Conservation (phyloP, 805 yeast species). For the Zygosaccharomyces kombuchaensis region DNA sequence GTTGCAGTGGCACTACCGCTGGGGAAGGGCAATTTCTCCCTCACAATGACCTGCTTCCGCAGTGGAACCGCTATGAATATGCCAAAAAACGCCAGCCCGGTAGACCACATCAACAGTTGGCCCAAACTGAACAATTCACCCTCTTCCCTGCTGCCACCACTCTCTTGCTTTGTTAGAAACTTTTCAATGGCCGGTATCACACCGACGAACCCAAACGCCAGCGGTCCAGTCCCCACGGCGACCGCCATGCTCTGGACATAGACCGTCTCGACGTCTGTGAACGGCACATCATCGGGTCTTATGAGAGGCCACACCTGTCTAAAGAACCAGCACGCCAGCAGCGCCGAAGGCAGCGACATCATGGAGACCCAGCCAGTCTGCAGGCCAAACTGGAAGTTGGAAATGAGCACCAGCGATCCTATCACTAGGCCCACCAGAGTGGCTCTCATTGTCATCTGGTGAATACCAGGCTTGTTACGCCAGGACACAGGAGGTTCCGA, state of each 20-base stretch:
- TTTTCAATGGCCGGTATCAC: slow-evolving; percentile 94
- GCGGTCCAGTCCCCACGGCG: slow-evolving; percentile 96
- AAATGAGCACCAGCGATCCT: slow-evolving; percentile 82
- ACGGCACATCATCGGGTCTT: slow-evolving; percentile 39
- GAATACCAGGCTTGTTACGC: slow-evolving; percentile 48
- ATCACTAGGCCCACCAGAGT: slow-evolving; percentile 71
- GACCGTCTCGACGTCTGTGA: slow-evolving; percentile 91
- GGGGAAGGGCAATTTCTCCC: slow-evolving; percentile 86
- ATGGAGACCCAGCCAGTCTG: slow-evolving; percentile 99
- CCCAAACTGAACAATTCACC: slow-evolving; percentile 38
- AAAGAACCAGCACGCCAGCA: slow-evolving; percentile 80
- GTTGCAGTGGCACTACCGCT: slow-evolving; percentile 97
- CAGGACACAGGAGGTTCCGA: slow-evolving; percentile 26
- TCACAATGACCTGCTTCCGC: slow-evolving; percentile 79
- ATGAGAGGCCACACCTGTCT: slow-evolving; percentile 44
- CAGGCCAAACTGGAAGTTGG: slow-evolving; percentile 92
- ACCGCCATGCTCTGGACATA: slow-evolving; percentile 89
- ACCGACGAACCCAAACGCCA: slow-evolving; percentile 93
- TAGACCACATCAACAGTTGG: slow-evolving; percentile 74
- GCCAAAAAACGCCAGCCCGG: slow-evolving; percentile 88
- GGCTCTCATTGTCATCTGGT: slow-evolving; percentile 70
- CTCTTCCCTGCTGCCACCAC: slow-evolving; percentile 44
- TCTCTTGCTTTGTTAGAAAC: slow-evolving; percentile 71
- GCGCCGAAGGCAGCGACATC: slow-evolving; percentile 96
- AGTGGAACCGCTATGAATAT: slow-evolving; percentile 92